Base-by-base conservation (phyloP, 768 basidiomycete species). In the Agrocybe pediades region DNA sequence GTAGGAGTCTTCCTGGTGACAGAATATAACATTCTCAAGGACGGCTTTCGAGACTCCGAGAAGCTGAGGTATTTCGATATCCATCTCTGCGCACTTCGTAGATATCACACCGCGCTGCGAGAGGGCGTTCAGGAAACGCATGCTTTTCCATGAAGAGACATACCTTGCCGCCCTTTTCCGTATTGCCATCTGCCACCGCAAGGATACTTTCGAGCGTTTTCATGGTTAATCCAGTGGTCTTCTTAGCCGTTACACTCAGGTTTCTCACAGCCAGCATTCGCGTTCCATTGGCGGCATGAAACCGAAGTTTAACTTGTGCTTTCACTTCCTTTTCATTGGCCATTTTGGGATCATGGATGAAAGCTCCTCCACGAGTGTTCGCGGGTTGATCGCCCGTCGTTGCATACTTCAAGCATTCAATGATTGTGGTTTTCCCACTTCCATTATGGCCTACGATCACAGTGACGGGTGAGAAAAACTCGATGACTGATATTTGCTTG, bases 381-480 rank as follows among this genome's bases (percentile, higher is more conserved):
- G 97, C 92, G 0, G 97, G 97, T 62, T 98, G 90, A 69, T 98
- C 96, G 24, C 97, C 97, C 0, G 97, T 99, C 0, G 97, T 97
- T 9, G 93, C 94, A 68, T 99, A 99, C 77, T 98, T 98, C 70
- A 99, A 83, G 73, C 96, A 98, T 78, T 99, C 97, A 71, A 99
- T 98, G 66, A 98, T 91, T 0, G 96, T 99, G 2, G 97, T 99
- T 74, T 99, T 99, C 41, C 97, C 97, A 62, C 92, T 95, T 16
- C 97, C 97, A 71, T 99, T 99, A 75, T 95, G 92, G 2, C 97
- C 97, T 2, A 98, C 95, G 55, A 99, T 98, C 70, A 99, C 95
- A 0, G 97, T 99, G 51, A 99, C 90, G 6, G 97, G 97, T 17
- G 87, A 86, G 74, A 94, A 98, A 75, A 99, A 99, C 71, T 98